Percentiles rank a stretch among this genome's conserved stretches.
phyloP scores from a whole-genome alignment of 179 eudicot species.

The Carnegiea gigantea region DNA sequence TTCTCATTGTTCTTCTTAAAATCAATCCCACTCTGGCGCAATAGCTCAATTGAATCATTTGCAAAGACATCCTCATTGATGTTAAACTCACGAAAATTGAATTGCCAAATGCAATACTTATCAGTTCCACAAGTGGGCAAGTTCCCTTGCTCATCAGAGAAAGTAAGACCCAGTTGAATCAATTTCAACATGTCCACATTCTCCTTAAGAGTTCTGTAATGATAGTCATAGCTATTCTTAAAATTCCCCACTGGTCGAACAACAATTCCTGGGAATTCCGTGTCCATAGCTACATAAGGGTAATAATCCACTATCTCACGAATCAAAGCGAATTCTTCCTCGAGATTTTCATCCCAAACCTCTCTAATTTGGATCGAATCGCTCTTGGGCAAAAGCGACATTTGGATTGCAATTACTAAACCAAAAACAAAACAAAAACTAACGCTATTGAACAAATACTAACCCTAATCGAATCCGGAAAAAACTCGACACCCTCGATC shows the following conservation, averaged over 20 bases:
- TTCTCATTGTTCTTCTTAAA: constrained; percentile 53
- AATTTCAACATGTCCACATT: constrained; percentile 68
- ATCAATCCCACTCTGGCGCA: constrained; percentile 68
- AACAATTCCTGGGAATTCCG: constrained; percentile 71
- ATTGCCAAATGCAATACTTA: constrained; percentile 67
- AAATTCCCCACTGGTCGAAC: constrained; percentile 56
- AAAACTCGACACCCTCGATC: constrained; percentile 11
- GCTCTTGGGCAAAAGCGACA: constrained; percentile 54
- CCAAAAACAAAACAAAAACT: neutral
- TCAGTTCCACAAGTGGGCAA: constrained; percentile 61
- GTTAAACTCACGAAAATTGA: constrained; percentile 69
- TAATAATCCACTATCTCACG: constrained; percentile 59
- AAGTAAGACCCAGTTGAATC: constrained; percentile 65
- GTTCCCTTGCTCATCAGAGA: constrained; percentile 59
- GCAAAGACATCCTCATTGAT: constrained; percentile 56
- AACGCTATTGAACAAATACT: constrained; percentile 1
- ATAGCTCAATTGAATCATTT: constrained; percentile 59
- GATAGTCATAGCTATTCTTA: constrained; percentile 45
- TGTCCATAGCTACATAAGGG: constrained; percentile 78
- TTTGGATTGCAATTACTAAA: constrained; percentile 23
- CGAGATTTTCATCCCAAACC: constrained; percentile 66
- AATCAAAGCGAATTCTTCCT: constrained; percentile 56
- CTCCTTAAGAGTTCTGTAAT: constrained; percentile 64
- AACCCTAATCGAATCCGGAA: constrained; percentile 22
- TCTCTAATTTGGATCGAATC: constrained; percentile 64